These are phyloP conservation scores for Orbilia blumenaviensis DNA, from an alignment of 2,329 filamentous ascomycete species.

Conservation along the genomic window DNA sequence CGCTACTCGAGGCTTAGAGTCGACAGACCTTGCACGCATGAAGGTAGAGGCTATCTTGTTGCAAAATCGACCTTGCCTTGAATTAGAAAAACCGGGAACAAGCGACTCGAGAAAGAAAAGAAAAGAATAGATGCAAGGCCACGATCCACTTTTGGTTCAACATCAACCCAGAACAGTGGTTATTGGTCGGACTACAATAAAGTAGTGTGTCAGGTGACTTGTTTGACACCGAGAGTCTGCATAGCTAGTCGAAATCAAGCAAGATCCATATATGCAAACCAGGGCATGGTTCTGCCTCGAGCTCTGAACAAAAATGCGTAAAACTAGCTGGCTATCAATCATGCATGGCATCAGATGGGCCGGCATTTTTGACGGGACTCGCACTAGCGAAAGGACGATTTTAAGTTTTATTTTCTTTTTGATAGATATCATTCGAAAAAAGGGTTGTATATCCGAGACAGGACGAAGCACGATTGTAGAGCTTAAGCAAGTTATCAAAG, in stretches of 20 bases:
- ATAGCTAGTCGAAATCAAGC: no score
- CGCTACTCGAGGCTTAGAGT: constrained; percentile 38
- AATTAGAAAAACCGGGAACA: constrained; percentile 55
- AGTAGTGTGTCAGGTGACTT: constrained; percentile 53
- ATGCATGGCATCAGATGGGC: constrained; percentile 53
- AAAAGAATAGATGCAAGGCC: constrained; percentile 53
- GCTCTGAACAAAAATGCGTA: constrained; percentile 46
- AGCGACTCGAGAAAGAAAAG: constrained; percentile 48
- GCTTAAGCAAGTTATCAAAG: constrained; percentile 1
- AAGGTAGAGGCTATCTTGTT: constrained; percentile 26
- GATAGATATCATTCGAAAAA: constrained; percentile 1
- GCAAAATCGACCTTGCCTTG: constrained; percentile 46
- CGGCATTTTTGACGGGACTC: constrained; percentile 48
- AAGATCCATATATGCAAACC: no score
- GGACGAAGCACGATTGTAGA: constrained; percentile 15
- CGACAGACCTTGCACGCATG: constrained; percentile 21
- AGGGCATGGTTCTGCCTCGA: constrained; percentile 52
- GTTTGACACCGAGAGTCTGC: constrained; percentile 19
- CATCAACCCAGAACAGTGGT: constrained; percentile 47
- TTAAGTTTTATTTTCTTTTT: constrained; percentile 36
- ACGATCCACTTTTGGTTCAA: constrained; percentile 51
- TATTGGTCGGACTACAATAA: constrained; percentile 45
- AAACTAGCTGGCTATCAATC: constrained; percentile 49
- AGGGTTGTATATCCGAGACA: constrained; percentile 44
- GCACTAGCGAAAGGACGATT: constrained; percentile 2